A percentile compares a stretch with the other conserved stretches of the same genome.
Conservation (phyloP, 192 early-diverging fungal genomes). For the Spizellomyces sp. region DNA sequence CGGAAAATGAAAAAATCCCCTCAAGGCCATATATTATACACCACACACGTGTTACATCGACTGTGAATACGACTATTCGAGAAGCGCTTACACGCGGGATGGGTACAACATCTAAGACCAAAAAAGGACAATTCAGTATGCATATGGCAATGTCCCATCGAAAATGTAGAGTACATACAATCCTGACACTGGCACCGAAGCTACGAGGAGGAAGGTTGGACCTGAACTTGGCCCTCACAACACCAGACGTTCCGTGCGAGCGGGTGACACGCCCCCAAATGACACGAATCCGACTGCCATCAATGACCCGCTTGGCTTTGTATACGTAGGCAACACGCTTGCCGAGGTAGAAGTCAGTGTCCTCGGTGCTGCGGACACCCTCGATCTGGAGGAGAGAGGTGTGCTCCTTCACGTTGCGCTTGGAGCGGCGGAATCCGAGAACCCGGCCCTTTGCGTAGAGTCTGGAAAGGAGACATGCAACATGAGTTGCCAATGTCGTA, state of each 20-base stretch:
- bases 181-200: constrained; percentile 89
- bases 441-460: constrained; percentile 97
- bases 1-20: too few relatives aligned
- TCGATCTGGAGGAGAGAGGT: constrained; percentile 93
- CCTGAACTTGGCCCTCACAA: constrained; percentile 96
- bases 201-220: constrained; percentile 94
- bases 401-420: constrained; percentile 89
- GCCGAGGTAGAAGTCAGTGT: constrained; percentile 96
- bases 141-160: neutral
- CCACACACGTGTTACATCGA: too few relatives aligned
- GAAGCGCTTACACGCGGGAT: constrained; percentile 63
- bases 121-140: constrained; percentile 17
- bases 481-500: neutral
- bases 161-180: constrained; percentile 65
- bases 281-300: constrained; percentile 93
- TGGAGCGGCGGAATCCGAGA: constrained; percentile 92
- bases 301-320: constrained; percentile 83
- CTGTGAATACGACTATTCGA: constrained; percentile 13
- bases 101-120: constrained; percentile 88
- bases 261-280: constrained; percentile 98
- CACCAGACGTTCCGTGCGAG: constrained; percentile 93
- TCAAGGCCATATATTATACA: too few relatives aligned
- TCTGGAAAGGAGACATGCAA: constrained; percentile 49
- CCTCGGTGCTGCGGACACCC: constrained; percentile 85
- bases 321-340: constrained; percentile 99